These are phyloP conservation scores for Debaryomyces sp. DNA, from an alignment of 1,139 yeast genomes.

Conservation along the genomic window DNA sequence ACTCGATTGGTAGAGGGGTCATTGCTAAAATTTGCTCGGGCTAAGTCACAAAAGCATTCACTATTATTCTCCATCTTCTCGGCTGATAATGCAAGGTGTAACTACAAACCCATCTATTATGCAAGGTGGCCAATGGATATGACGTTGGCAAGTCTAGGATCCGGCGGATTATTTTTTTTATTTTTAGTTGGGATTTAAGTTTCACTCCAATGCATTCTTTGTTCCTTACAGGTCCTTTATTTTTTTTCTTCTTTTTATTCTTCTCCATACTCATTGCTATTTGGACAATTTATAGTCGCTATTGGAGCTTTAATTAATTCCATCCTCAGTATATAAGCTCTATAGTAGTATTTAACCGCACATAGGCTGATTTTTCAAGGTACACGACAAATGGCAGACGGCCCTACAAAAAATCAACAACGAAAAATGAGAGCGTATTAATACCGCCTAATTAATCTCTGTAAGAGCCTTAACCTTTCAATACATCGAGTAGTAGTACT, in stretches of 20 bases:
- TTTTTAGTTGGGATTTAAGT: not conserved
- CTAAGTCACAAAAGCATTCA: not conserved
- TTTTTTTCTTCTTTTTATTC: not conserved
- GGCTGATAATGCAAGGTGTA: not conserved
- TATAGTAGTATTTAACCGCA: not conserved
- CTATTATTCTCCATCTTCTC: not conserved
- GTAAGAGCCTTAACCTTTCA: not conserved
- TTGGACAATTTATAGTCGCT: not conserved
- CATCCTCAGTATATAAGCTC: not conserved
- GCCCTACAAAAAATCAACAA: conserved; percentile 5
- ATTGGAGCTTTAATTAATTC: not conserved
- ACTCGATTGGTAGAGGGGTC: not conserved
- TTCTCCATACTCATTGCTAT: not conserved
- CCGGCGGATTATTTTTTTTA: conserved; percentile 1
- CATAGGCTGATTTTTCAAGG: conserved; percentile 2
- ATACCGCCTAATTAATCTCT: not conserved
- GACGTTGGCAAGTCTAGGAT: not conserved
- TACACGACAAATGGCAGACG: conserved; percentile 8
- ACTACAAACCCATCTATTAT: conserved; percentile 1
- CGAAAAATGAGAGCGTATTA: conserved; percentile 3
- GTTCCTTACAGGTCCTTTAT: not conserved
- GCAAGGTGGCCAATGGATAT: conserved; percentile 2
- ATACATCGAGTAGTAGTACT: not conserved
- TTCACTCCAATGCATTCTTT: not conserved
- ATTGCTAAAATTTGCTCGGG: not conserved